These are phyloP conservation scores for Colletotrichum noveboracense DNA, from an alignment of 2,329 filamentous ascomycete genomes.

Conservation along the genomic window DNA sequence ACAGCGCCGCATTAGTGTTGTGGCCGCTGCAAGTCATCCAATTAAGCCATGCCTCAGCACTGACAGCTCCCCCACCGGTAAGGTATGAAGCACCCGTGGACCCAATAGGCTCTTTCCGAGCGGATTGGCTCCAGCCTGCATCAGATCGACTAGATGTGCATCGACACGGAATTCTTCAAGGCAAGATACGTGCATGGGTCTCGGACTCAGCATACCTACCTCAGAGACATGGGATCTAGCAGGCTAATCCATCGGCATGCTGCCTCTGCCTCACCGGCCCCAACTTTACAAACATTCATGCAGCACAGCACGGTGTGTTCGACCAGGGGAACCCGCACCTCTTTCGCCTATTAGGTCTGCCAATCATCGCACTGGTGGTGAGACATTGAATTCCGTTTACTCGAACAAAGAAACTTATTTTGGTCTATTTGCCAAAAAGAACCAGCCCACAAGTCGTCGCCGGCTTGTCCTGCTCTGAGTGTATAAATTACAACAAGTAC, in stretches of 20 bases:
- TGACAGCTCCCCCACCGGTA: slow-evolving; percentile 1
- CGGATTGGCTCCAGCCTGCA: background rate
- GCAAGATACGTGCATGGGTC: background rate
- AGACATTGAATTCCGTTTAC: background rate
- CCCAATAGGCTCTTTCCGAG: background rate
- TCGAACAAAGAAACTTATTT: background rate
- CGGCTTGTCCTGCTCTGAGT: background rate
- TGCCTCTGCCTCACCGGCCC: background rate
- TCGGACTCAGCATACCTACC: background rate
- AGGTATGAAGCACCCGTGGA: background rate
- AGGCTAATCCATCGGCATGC: background rate
- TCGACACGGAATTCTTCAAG: background rate
- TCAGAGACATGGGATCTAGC: background rate
- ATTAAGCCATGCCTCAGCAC: slow-evolving; percentile 5
- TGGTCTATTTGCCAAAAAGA: background rate
- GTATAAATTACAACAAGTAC: slow-evolving; percentile 15
- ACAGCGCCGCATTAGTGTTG: slow-evolving; percentile 3
- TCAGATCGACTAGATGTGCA: background rate
- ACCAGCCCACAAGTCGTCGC: background rate
- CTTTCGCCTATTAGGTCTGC: background rate
- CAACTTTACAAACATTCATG: background rate
- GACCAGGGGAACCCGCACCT: background rate
- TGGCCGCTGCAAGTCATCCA: slow-evolving; percentile 15
- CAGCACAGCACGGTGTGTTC: background rate
- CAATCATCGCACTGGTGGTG: background rate